Conservation (phyloP, 2,329 filamentous ascomycete species). For the Xylaria sp. region DNA sequence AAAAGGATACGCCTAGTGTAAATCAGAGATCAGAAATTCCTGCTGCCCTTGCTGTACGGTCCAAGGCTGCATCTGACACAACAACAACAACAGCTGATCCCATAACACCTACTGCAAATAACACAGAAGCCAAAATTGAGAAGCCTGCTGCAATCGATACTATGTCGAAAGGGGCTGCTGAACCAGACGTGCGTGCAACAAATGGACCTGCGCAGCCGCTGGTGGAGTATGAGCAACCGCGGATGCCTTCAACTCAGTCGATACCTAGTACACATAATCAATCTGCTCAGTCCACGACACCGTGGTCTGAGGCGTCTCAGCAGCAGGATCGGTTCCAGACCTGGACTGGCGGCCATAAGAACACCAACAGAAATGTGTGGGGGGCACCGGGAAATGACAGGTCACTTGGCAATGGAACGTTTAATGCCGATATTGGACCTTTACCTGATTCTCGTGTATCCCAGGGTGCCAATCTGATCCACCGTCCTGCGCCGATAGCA, state of each 20-base stretch:
- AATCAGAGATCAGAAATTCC: conserved; percentile 32
- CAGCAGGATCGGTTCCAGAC: conserved; percentile 53
- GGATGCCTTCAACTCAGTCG: conserved; percentile 20
- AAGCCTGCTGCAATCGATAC: conserved; percentile 4
- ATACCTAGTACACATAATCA: conserved; percentile 39
- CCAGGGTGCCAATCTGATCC: conserved; percentile 41
- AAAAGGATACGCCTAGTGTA: conserved; percentile 56
- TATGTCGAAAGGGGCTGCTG: conserved; percentile 8
- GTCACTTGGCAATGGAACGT: conserved; percentile 79
- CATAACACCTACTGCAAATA: conserved; percentile 32
- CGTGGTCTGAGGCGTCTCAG: conserved; percentile 40
- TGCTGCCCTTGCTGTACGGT: conserved; percentile 32
- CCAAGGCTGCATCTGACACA: conserved; percentile 13
- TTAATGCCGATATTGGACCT: conserved; percentile 65
- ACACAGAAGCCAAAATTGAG: conserved; percentile 18
- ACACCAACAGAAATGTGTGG: conserved; percentile 69
- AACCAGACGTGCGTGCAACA: conserved; percentile 14
- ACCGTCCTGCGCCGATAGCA: conserved; percentile 53
- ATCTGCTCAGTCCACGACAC: conserved; percentile 44
- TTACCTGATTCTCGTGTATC: conserved; percentile 49
- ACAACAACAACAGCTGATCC: conserved; percentile 43
- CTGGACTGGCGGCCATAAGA: conserved; percentile 55
- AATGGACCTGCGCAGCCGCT: conserved; percentile 43
- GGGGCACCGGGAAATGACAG: conserved; percentile 73
- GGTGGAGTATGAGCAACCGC: conserved; percentile 20